These are phyloP conservation scores for Luvunga scandens DNA, from an alignment of 345 rosid genomes.

Conservation along the genomic window DNA sequence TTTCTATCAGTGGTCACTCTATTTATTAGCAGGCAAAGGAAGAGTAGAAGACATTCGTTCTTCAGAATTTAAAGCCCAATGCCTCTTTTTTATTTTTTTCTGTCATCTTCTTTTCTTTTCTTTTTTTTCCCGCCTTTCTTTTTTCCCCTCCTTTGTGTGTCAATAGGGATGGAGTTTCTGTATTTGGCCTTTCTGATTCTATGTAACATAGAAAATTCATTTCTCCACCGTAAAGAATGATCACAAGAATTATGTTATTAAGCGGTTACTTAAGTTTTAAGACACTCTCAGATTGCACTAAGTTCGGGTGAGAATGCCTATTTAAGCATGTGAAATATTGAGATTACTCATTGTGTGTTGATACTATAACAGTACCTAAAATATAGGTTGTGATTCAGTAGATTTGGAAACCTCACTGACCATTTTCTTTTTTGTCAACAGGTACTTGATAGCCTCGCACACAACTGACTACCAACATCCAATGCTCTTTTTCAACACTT, in stretches of 20 bases:
- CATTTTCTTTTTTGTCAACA: slow-evolving; percentile 20
- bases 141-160: background rate
- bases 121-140: too few relatives aligned
- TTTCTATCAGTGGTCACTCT: background rate
- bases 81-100: too few relatives aligned
- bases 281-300: background rate
- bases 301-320: background rate
- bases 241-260: background rate
- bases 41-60: background rate
- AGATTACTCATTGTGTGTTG: background rate
- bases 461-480: slow-evolving; percentile 93
- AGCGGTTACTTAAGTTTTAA: background rate
- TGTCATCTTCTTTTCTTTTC: too few relatives aligned
- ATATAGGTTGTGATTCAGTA: background rate
- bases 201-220: background rate
- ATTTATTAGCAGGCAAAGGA: background rate
- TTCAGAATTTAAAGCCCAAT: background rate
- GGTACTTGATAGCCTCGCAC: slow-evolving; percentile 97
- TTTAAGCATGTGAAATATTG: background rate
- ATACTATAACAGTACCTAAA: background rate
- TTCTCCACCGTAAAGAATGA: background rate
- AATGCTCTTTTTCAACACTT: slow-evolving; percentile 85
- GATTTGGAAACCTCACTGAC: background rate
- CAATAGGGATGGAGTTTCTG: background rate
- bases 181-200: background rate